Evolutionary conservation across 495 filamentous ascomycete species (phyloP).

Genomic region (Thozetella sp.): DNA sequence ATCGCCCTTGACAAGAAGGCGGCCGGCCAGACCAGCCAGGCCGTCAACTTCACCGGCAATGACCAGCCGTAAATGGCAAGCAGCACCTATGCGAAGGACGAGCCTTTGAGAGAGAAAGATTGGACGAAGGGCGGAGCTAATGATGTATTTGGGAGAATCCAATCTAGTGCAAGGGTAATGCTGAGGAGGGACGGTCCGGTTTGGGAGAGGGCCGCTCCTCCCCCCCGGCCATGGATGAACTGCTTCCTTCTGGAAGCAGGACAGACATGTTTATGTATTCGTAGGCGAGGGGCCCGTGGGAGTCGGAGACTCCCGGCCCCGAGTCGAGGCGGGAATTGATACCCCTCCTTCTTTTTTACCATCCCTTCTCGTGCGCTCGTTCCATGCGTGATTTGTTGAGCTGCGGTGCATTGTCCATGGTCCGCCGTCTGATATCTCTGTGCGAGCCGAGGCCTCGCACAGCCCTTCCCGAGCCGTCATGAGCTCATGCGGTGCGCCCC

Average conservation of each 20-base stretch:
- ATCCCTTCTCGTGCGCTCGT: not conserved
- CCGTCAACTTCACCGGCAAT: conserved; percentile 26
- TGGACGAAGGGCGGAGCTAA: not conserved
- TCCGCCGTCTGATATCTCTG: too few species aligned
- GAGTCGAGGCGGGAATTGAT: not conserved
- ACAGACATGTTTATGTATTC: not conserved
- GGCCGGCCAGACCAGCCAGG: conserved; percentile 29
- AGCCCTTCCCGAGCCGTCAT: too few species aligned
- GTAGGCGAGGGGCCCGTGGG: not conserved
- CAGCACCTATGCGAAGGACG: not conserved
- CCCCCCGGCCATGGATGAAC: not conserved
- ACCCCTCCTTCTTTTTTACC: not conserved
- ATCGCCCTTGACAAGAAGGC: conserved; percentile 36
- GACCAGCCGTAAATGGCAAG: not conserved
- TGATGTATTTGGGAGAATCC: not conserved
- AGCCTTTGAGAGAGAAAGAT: not conserved
- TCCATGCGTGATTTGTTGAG: not conserved
- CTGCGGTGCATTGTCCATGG: too few species aligned
- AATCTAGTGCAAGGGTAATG: not conserved
- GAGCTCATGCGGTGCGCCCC: too few species aligned
- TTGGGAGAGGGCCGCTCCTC: not conserved
- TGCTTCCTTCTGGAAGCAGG: not conserved
- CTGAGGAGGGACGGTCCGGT: not conserved
- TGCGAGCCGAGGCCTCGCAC: too few species aligned
- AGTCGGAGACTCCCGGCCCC: not conserved